A percentile compares a stretch with the other conserved stretches of the same genome.
phyloP scores from a whole-genome alignment of 495 filamentous ascomycete genomes.

The Chlorociboria aeruginascens region DNA sequence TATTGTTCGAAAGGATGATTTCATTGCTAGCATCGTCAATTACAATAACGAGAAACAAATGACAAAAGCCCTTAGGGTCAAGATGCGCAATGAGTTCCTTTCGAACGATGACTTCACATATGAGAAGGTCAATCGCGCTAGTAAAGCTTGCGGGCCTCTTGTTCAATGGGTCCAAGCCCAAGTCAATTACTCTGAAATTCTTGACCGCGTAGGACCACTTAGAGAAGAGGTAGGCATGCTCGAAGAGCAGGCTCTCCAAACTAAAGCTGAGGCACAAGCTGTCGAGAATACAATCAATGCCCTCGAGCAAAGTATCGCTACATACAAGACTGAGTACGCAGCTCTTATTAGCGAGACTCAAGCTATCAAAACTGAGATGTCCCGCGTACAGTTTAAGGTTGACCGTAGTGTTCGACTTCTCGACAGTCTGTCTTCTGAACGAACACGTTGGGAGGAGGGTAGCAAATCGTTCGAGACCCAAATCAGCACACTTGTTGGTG shows the following conservation, averaged over 20 bases:
- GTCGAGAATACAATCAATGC: constrained; percentile 75
- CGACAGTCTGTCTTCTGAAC: constrained; percentile 88
- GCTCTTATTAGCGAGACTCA: constrained; percentile 93
- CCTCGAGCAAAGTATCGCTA: constrained; percentile 82
- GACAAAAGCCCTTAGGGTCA: constrained; percentile 66
- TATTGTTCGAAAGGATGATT: constrained; percentile 83
- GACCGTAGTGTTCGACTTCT: constrained; percentile 89
- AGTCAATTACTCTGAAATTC: constrained; percentile 92
- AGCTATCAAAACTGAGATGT: constrained; percentile 95
- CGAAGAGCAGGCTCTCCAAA: constrained; percentile 80
- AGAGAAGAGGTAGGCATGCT: constrained; percentile 81
- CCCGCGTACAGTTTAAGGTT: constrained; percentile 91
- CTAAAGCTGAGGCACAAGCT: constrained; percentile 85
- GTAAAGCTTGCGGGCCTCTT: constrained; percentile 90
- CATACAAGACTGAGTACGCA: constrained; percentile 96
- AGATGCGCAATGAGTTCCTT: constrained; percentile 88
- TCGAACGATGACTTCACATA: constrained; percentile 91
- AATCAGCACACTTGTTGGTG: constrained; percentile 90
- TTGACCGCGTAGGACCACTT: constrained; percentile 88
- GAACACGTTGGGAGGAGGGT: constrained; percentile 85
- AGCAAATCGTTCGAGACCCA: constrained; percentile 97
- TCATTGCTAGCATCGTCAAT: constrained; percentile 95
- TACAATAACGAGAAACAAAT: constrained; percentile 95
- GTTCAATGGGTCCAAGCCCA: constrained; percentile 97
- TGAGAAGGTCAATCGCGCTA: constrained; percentile 87